Evolutionary conservation across 139 green algal genomes (phyloP).

Genomic region (Micromonas pusilla): DNA sequence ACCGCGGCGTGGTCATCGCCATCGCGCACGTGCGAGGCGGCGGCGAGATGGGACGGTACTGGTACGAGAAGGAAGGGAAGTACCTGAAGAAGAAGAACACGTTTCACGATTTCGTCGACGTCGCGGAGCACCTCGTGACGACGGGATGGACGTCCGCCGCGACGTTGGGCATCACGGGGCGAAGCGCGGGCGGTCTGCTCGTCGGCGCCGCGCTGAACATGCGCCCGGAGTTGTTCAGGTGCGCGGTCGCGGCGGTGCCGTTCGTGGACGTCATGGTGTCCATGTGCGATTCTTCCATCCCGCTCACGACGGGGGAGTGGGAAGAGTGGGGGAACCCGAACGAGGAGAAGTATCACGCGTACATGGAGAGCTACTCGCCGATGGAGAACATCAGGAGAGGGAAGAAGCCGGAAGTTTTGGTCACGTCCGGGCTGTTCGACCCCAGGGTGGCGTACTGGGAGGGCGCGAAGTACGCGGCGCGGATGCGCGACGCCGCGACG

Average conservation of each 20-base stretch:
- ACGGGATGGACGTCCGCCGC: constrained; percentile 30
- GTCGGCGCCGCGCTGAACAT: constrained; percentile 69
- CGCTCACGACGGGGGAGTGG: constrained; percentile 71
- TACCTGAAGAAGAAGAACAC: constrained; percentile 70
- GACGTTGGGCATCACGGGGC: constrained; percentile 53
- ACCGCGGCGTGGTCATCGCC: constrained; percentile 65
- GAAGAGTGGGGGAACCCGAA: constrained; percentile 72
- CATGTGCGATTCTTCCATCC: constrained; percentile 60
- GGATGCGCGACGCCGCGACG: constrained; percentile 53
- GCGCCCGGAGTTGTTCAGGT: constrained; percentile 56
- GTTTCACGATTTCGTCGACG: constrained; percentile 72
- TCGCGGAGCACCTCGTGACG: constrained; percentile 53
- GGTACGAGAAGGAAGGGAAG: constrained; percentile 70
- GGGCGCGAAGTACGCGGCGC: constrained; percentile 77
- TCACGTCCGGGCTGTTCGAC: constrained; percentile 73
- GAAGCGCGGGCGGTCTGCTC: constrained; percentile 65
- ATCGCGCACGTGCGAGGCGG: constrained; percentile 77
- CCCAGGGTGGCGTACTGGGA: constrained; percentile 65
- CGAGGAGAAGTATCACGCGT: constrained; percentile 64
- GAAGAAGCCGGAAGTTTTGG: constrained; percentile 77
- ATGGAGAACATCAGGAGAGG: constrained; percentile 72
- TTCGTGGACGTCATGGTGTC: constrained; percentile 80
- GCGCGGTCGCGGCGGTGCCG: constrained; percentile 63
- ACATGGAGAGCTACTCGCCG: constrained; percentile 82
- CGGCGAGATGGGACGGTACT: constrained; percentile 67